Percentiles rank a stretch among this genome's conserved stretches.
phyloP scores from a whole-genome alignment of 768 basidiomycete species.

The Boletus reticuloceps region DNA sequence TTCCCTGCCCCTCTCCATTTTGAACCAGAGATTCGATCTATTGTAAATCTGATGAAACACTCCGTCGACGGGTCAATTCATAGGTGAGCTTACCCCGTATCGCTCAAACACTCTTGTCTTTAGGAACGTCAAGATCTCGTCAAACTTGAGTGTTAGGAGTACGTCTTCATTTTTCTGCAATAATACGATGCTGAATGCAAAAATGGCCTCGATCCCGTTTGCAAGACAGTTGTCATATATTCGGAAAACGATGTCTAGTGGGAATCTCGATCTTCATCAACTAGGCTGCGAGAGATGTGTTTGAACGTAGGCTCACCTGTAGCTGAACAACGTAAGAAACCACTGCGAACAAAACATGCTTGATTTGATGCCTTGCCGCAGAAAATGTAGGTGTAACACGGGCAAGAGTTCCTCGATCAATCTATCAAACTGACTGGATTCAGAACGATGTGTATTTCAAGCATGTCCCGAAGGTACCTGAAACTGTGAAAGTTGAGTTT shows the following conservation, averaged over 20 bases:
- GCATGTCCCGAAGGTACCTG: constrained; percentile 43
- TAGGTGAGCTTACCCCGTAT: constrained; percentile 52
- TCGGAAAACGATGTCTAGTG: constrained; percentile 89
- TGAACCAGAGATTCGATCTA: constrained; percentile 31
- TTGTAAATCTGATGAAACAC: background rate
- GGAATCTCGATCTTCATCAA: constrained; percentile 59
- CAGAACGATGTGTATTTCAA: constrained; percentile 10
- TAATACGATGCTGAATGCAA: constrained; percentile 88
- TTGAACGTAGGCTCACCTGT: constrained; percentile 53
- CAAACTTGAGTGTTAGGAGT: constrained; percentile 82
- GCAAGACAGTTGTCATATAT: constrained; percentile 97
- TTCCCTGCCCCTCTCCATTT: constrained; percentile 23
- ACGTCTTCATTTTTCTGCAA: constrained; percentile 84
- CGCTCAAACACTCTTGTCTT: constrained; percentile 79
- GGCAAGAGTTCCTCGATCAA: constrained; percentile 90
- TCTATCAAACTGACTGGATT: constrained; percentile 75
- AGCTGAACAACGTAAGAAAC: constrained; percentile 97
- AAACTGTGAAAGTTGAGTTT: constrained; percentile 41
- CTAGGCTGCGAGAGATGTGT: background rate
- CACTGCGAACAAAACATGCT: constrained; percentile 99
- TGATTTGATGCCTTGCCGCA: constrained; percentile 92
- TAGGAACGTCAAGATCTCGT: constrained; percentile 82
- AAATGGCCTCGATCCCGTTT: constrained; percentile 95
- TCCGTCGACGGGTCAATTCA: background rate
- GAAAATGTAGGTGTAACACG: constrained; percentile 88